Percentiles rank a stretch among this genome's conserved stretches.
Conservation (phyloP, 140 eudicot genomes). For the Eryngium alpinum region DNA sequence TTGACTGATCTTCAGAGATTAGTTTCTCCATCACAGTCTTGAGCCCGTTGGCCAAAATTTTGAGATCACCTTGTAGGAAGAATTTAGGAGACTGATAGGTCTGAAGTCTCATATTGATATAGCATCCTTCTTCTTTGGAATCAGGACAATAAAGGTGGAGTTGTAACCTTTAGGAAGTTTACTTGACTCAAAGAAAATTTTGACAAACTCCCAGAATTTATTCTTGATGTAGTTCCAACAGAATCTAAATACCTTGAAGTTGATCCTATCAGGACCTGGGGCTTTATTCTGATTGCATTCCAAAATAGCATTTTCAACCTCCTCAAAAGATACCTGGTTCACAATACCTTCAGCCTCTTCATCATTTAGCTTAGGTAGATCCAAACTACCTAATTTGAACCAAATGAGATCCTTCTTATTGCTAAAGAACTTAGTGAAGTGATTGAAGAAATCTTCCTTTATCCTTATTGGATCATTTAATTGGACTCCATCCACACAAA, state of each 20-base stretch:
- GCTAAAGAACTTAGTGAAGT: too few species aligned
- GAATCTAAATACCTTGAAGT: too few species aligned
- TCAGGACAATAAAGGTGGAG: not conserved
- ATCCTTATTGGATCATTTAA: too few species aligned
- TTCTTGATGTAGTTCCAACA: not conserved
- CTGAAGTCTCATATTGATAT: not conserved
- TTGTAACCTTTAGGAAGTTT: not conserved
- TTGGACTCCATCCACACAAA: too few species aligned
- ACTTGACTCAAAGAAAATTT: not conserved
- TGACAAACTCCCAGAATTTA: not conserved
- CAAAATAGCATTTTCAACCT: too few species aligned
- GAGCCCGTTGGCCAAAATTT: not conserved
- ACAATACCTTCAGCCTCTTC: too few species aligned
- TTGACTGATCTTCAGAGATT: too few species aligned
- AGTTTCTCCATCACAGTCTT: not conserved
- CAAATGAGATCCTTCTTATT: too few species aligned
- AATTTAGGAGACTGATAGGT: not conserved
- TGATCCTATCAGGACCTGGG: not conserved
- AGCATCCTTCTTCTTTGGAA: not conserved
- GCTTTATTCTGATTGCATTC: not conserved
- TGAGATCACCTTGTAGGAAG: not conserved
- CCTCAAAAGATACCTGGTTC: too few species aligned
- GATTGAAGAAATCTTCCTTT: too few species aligned
- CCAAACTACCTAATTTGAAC: too few species aligned
- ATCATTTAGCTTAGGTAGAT: too few species aligned